phyloP scores from a whole-genome alignment of 1,139 yeast species.

The Lodderomyces jiufengensis region DNA sequence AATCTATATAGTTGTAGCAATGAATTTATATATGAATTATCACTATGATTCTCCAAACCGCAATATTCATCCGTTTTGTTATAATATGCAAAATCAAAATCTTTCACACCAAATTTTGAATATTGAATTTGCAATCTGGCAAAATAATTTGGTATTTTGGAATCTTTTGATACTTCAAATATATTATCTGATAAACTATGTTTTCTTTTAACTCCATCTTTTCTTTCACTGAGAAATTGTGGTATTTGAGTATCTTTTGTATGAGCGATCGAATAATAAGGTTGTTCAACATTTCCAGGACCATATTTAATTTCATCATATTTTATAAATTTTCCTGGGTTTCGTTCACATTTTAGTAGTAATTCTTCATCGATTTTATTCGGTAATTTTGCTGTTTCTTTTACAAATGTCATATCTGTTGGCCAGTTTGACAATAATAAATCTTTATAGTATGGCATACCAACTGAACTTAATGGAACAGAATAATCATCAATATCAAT shows the following conservation, averaged over 20 bases:
- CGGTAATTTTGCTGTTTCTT: slow-evolving; percentile 52
- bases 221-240: slow-evolving; percentile 70
- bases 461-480: slow-evolving; percentile 66
- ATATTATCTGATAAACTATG: slow-evolving; percentile 21
- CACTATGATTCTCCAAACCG: slow-evolving; percentile 87
- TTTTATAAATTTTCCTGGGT: slow-evolving; percentile 23
- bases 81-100: slow-evolving; percentile 85
- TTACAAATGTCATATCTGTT: slow-evolving; percentile 51
- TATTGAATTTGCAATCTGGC: slow-evolving; percentile 73
- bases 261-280: slow-evolving; percentile 43
- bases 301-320: slow-evolving; percentile 59
- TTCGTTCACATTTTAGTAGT: slow-evolving; percentile 20
- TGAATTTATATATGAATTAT: slow-evolving; percentile 78
- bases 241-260: slow-evolving; percentile 36
- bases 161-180: slow-evolving; percentile 25
- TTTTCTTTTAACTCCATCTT: slow-evolving; percentile 7
- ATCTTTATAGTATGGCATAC: slow-evolving; percentile 85
- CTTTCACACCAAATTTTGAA: slow-evolving; percentile 89
- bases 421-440: slow-evolving; percentile 81
- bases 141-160: slow-evolving; percentile 66
- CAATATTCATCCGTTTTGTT: slow-evolving; percentile 64
- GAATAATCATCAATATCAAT: slow-evolving; percentile 40
- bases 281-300: slow-evolving; percentile 43
- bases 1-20: slow-evolving; percentile 79
- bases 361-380: slow-evolving; percentile 38